Percentiles rank a stretch among this genome's conserved stretches.
These are phyloP conservation scores for Coprinopsis sp. DNA, from an alignment of 768 basidiomycete species.

Conservation along the genomic window DNA sequence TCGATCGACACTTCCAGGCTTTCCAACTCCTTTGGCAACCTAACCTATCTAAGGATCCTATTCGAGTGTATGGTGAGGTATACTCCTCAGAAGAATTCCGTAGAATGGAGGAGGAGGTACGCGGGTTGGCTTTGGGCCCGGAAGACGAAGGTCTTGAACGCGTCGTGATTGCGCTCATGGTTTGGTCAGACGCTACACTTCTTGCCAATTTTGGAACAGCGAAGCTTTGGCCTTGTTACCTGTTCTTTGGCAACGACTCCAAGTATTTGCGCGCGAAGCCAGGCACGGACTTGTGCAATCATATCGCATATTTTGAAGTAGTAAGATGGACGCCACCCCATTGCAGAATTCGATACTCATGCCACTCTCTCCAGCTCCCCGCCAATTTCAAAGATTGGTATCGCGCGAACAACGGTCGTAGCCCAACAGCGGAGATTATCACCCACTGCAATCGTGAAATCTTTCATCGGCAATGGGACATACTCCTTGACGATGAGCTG, in stretches of 20 bases:
- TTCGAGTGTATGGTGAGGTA: background rate
- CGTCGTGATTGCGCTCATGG: conserved; percentile 21
- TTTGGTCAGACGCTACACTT: conserved; percentile 20
- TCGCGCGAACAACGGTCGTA: background rate
- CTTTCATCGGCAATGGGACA: background rate
- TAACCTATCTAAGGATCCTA: background rate
- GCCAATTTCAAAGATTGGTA: background rate
- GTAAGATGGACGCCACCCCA: background rate
- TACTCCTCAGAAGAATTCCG: background rate
- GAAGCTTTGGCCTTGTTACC: conserved; percentile 16
- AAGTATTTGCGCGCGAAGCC: conserved; percentile 15
- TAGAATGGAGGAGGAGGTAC: background rate
- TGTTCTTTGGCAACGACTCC: conserved; percentile 17
- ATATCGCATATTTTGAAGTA: conserved; percentile 16
- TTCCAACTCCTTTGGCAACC: background rate
- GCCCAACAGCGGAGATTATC: background rate
- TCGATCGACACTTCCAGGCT: background rate
- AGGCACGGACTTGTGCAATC: conserved; percentile 8
- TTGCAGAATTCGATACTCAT: background rate
- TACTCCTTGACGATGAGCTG: background rate
- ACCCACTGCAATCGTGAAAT: background rate
- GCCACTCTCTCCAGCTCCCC: background rate
- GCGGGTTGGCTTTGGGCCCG: background rate
- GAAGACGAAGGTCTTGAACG: conserved; percentile 9
- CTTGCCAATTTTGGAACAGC: conserved; percentile 15